Percentiles rank a stretch among this genome's conserved stretches.
These are phyloP conservation scores for Penicillium cinerascens DNA, from an alignment of 495 filamentous ascomycete genomes.

Conservation along the genomic window DNA sequence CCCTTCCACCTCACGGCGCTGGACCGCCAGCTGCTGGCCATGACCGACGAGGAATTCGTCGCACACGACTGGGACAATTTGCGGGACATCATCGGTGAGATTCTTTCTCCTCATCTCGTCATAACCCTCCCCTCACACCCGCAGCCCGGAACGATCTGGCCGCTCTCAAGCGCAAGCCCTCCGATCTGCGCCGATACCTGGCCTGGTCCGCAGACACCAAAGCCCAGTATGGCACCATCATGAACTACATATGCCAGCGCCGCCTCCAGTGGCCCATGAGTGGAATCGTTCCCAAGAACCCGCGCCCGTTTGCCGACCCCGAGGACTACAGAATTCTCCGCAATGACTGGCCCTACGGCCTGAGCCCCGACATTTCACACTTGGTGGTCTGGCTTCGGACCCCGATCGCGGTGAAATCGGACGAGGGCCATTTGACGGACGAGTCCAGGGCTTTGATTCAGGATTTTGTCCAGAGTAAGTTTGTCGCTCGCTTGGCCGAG, in stretches of 20 bases:
- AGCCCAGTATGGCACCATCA: constrained; percentile 69
- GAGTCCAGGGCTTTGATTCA: constrained; percentile 60
- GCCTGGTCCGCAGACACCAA: constrained; percentile 70
- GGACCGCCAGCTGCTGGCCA: constrained; percentile 62
- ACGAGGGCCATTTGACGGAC: constrained; percentile 69
- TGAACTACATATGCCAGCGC: constrained; percentile 67
- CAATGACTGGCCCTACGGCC: constrained; percentile 93
- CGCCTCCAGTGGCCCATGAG: constrained; percentile 64
- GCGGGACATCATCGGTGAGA: constrained; percentile 60
- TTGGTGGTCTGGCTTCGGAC: constrained; percentile 59
- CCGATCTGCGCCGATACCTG: constrained; percentile 79
- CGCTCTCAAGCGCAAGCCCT: constrained; percentile 75
- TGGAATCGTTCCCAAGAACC: constrained; percentile 23
- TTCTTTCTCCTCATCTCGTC: not conserved
- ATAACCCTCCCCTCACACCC: constrained; percentile 4
- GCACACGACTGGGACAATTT: constrained; percentile 69
- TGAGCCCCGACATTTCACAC: constrained; percentile 63
- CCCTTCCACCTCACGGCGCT: constrained; percentile 64
- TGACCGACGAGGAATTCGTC: constrained; percentile 66
- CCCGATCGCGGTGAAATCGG: constrained; percentile 43
- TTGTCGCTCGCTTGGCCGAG: constrained; percentile 54
- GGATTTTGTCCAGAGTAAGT: constrained; percentile 63
- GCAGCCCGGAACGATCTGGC: constrained; percentile 68
- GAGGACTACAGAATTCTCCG: constrained; percentile 71
- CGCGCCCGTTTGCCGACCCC: constrained; percentile 63